Evolutionary conservation across 2,329 filamentous ascomycete species (phyloP), one percentile per base, ranked within the genome.

Genomic region (Colletotrichum melonis): DNA sequence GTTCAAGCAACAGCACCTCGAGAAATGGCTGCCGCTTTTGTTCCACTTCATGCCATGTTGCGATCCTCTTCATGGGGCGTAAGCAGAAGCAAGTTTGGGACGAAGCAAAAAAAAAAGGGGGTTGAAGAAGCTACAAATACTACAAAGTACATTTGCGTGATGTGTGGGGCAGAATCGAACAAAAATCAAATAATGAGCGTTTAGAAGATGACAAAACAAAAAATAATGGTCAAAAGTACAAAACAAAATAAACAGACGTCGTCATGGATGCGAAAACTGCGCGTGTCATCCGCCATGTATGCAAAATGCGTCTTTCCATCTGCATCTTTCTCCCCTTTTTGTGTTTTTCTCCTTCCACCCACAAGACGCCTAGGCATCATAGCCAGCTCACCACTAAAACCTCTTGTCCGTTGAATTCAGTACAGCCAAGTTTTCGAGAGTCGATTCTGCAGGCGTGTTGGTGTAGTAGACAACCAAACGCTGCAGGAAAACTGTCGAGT

Each of bases 201-300:
- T 49, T n/a, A 63, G 9, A 19, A 35, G 4, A 35, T 24, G 0
- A 60, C 12, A 22, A 64, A 28, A 28, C 22, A n/a, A 63, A 56
- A 8, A 42, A 46, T 57, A 28, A 28, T 11, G 30, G 16, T n/a
- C 24, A 56, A 63, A 32, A 30, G 35, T 24, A 56, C 56, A 57
- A 42, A n/a, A 28, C 1, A 42, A 42, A 55, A 42, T 35, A 35
- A 52, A 24, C 42, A 58, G 59, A 69, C 32, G 30, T 73, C 66
- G 64, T 73, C 42, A 32, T 60, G n/a, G 59, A 70, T 73, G 70
- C 46, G 55, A 19, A 58, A 28, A 46, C 70, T 54, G 42, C 32
- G 66, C 59, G 42, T 22, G 22, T 38, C 42, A 49, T 49, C 42
- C 59, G 38, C 42, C 26, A 6, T 72, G 64, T 72, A 64, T 69